These are phyloP conservation scores for Cystoderma amianthinum DNA, from an alignment of 768 basidiomycete genomes.

Conservation along the genomic window DNA sequence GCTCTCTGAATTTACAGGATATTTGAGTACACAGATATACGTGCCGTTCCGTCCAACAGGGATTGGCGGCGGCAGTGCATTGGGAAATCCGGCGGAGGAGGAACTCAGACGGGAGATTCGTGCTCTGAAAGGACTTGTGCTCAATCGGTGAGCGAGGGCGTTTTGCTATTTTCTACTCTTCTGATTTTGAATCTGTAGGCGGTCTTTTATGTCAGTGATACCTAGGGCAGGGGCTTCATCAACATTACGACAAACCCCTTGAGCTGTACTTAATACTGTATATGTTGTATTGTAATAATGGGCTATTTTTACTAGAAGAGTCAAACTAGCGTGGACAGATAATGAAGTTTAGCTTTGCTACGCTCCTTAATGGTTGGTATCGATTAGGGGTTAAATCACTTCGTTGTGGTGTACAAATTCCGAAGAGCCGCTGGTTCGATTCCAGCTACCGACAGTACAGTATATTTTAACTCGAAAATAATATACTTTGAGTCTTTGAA, in stretches of 20 bases:
- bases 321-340: too few relatives aligned
- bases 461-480: neutral
- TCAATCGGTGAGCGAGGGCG: constrained; percentile 65
- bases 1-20: constrained; percentile 71
- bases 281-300: too few relatives aligned
- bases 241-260: constrained; percentile 6
- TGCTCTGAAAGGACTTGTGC: constrained; percentile 70
- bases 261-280: constrained; percentile 1
- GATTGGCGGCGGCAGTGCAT: constrained; percentile 16
- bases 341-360: too few relatives aligned
- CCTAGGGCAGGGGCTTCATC: constrained; percentile 12
- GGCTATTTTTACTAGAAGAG: too few relatives aligned
- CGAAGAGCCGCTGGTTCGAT: constrained; percentile 26
- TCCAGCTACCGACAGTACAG: constrained; percentile 20
- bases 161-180: neutral
- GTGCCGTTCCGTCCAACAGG: constrained; percentile 31
- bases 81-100: constrained; percentile 44
- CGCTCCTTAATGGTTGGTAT: constrained; percentile 11
- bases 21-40: constrained; percentile 72
- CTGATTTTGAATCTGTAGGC: constrained; percentile 14
- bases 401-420: constrained; percentile 19
- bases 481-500: too few relatives aligned
- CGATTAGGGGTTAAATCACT: constrained; percentile 27
- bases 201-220: constrained; percentile 31
- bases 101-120: constrained; percentile 70